A percentile compares a stretch with the other conserved stretches of the same genome.
phyloP scores from a whole-genome alignment of 495 filamentous ascomycete species.

The Talaromyces stipitatus region DNA sequence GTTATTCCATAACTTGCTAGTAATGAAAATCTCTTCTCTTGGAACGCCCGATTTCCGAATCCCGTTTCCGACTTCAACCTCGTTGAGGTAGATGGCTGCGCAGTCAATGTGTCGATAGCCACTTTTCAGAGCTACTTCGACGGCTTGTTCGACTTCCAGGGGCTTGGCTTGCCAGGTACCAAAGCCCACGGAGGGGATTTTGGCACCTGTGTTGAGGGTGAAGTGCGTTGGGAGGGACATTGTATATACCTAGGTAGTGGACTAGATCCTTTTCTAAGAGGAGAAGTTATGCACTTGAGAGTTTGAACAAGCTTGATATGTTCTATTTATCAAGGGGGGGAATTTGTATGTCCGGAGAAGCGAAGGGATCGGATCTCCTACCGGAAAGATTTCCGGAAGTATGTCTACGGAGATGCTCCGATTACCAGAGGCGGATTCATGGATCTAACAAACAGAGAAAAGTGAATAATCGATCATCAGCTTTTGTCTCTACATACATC shows the following conservation, averaged over 20 bases:
- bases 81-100: conserved; percentile 71
- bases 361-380: too few relatives aligned
- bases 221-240: conserved; percentile 33
- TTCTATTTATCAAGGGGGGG: too few relatives aligned
- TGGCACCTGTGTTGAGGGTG: conserved; percentile 58
- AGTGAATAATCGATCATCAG: not conserved
- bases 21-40: conserved; percentile 54
- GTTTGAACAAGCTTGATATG: too few relatives aligned
- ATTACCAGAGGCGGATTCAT: not conserved
- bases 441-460: not conserved
- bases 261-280: too few relatives aligned
- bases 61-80: conserved; percentile 58
- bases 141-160: conserved; percentile 35
- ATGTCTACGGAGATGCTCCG: too few relatives aligned
- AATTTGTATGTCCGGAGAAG: too few relatives aligned
- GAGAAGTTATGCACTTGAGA: too few relatives aligned
- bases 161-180: conserved; percentile 55
- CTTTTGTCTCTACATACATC: not conserved
- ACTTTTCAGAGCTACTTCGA: conserved; percentile 52
- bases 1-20: conserved; percentile 36
- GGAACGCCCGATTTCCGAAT: conserved; percentile 51
- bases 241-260: not conserved
- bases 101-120: conserved; percentile 68
- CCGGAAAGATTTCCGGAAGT: too few relatives aligned
- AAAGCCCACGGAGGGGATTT: conserved; percentile 62